Evolutionary conservation across 2,329 filamentous ascomycete genomes (phyloP).

Genomic region (Penicillium hesseltinei): DNA sequence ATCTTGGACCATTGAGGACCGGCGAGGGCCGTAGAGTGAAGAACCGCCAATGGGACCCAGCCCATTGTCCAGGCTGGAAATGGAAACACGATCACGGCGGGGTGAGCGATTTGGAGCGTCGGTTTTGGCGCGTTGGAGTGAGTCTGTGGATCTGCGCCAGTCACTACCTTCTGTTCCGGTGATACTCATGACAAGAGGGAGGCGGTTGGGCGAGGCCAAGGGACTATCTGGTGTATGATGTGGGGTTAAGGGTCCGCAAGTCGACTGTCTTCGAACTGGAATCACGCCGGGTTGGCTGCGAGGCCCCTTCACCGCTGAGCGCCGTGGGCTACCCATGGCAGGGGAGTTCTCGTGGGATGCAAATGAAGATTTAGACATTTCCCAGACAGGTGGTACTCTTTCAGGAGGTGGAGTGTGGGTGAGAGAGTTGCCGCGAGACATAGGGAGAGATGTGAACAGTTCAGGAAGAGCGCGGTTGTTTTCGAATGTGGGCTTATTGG

Average conservation of each 20-base stretch:
- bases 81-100: slow-evolving; percentile 13
- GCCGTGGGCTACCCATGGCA: slow-evolving; percentile 30
- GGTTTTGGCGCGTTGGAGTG: slow-evolving; percentile 27
- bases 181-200: slow-evolving; percentile 18
- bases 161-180: slow-evolving; percentile 26
- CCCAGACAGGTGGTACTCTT: slow-evolving; percentile 27
- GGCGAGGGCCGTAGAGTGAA: slow-evolving; percentile 10
- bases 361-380: slow-evolving; percentile 22
- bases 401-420: slow-evolving; percentile 34
- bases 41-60: slow-evolving; percentile 11
- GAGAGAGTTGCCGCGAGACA: slow-evolving; percentile 16
- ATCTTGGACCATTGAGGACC: slow-evolving; percentile 21
- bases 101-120: slow-evolving; percentile 17
- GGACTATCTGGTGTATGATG: neutral
- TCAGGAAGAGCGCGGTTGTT: slow-evolving; percentile 26
- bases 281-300: slow-evolving; percentile 29
- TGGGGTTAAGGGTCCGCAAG: slow-evolving; percentile 13
- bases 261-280: slow-evolving; percentile 22
- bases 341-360: slow-evolving; percentile 26
- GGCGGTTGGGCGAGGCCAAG: slow-evolving; percentile 9
- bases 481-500: slow-evolving; percentile 16
- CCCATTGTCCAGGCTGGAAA: slow-evolving; percentile 2
- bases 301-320: slow-evolving; percentile 35
- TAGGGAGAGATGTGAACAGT: slow-evolving; percentile 27
- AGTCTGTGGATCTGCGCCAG: slow-evolving; percentile 30